These are phyloP conservation scores for Kodamaea fukazawae DNA, from an alignment of 805 yeast genomes.

Conservation along the genomic window DNA sequence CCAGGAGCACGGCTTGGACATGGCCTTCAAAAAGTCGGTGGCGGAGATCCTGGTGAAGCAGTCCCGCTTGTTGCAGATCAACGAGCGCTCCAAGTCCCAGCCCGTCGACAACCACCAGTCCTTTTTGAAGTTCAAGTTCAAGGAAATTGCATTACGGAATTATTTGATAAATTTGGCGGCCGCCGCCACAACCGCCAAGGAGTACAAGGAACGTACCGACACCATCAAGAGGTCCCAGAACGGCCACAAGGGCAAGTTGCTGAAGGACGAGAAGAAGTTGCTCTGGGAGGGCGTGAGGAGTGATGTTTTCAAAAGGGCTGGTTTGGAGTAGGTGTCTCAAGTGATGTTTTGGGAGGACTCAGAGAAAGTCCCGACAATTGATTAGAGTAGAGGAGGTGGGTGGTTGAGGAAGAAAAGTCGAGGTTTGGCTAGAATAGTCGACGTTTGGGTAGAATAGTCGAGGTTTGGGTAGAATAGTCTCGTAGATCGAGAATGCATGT, in stretches of 20 bases:
- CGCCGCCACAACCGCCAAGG: constrained; percentile 53
- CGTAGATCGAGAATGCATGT: too few species aligned
- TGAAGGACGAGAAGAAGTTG: constrained; percentile 40
- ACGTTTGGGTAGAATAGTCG: too few species aligned
- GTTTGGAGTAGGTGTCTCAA: constrained; percentile 38
- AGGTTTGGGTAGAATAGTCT: too few species aligned
- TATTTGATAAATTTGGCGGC: constrained; percentile 52
- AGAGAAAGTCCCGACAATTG: too few species aligned
- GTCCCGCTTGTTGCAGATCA: constrained; percentile 40
- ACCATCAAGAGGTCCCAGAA: constrained; percentile 23
- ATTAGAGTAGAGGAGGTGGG: too few species aligned
- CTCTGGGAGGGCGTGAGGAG: constrained; percentile 52
- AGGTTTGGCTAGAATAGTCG: too few species aligned
- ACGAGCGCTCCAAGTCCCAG: constrained; percentile 17
- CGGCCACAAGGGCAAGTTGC: constrained; percentile 24
- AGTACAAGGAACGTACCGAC: constrained; percentile 42
- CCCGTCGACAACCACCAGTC: constrained; percentile 25
- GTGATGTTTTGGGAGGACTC: too few species aligned
- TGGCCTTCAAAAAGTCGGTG: constrained; percentile 42
- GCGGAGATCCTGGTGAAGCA: constrained; percentile 51
- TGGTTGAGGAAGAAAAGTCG: too few species aligned
- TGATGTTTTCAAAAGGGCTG: constrained; percentile 50
- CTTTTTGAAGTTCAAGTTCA: constrained; percentile 34
- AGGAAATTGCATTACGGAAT: constrained; percentile 47
- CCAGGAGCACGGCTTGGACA: constrained; percentile 47